These are phyloP conservation scores for Eutypa lata DNA, from an alignment of 2,329 filamentous ascomycete species.

Conservation along the genomic window DNA sequence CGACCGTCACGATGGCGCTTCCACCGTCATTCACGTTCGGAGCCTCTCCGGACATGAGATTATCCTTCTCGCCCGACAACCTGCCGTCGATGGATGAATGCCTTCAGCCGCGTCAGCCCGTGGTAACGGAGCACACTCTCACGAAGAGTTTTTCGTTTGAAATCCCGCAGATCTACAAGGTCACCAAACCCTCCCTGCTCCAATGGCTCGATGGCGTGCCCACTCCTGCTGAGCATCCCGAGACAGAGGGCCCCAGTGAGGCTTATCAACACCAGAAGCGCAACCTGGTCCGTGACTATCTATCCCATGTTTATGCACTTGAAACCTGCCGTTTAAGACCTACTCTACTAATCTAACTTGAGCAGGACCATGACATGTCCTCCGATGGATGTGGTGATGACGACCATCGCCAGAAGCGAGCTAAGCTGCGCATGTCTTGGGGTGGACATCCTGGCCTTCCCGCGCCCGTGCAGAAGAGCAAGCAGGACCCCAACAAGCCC, in stretches of 20 bases:
- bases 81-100: not conserved
- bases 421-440: constrained; percentile 8
- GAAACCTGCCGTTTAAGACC: too few relatives aligned
- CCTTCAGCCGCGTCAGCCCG: constrained; percentile 4
- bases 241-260: too few relatives aligned
- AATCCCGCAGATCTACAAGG: constrained; percentile 19
- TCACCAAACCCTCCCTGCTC: constrained; percentile 19
- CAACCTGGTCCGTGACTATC: too few relatives aligned
- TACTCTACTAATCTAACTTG: not conserved
- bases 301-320: too few relatives aligned
- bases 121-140: constrained; percentile 2
- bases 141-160: constrained; percentile 23
- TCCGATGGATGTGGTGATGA: too few relatives aligned
- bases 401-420: constrained; percentile 21
- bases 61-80: not conserved
- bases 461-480: constrained; percentile 8
- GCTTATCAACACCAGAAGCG: not conserved
- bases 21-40: not conserved
- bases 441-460: not conserved
- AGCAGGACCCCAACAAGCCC: constrained; percentile 9
- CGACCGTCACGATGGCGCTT: too few relatives aligned
- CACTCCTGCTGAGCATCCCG: constrained; percentile 1
- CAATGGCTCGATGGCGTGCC: constrained; percentile 26
- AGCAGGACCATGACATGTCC: constrained; percentile 4
- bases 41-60: not conserved